phyloP scores from a whole-genome alignment of 805 yeast genomes.

The Crinitomyces ghanaensis region DNA sequence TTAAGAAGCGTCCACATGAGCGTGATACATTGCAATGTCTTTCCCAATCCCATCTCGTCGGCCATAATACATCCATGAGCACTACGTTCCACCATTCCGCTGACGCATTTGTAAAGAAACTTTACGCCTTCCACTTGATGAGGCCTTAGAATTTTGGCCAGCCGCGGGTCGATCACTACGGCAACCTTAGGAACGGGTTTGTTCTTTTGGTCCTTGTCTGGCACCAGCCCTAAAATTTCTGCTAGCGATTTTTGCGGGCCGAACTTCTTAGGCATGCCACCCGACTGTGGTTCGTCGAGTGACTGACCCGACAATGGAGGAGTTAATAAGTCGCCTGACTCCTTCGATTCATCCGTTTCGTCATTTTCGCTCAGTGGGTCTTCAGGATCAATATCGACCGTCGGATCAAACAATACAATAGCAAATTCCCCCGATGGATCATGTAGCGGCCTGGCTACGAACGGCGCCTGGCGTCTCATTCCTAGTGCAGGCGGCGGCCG shows the following conservation, averaged over 20 bases:
- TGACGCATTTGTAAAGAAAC: slow-evolving; percentile 79
- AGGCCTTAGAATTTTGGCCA: slow-evolving; percentile 78
- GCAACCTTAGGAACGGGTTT: slow-evolving; percentile 74
- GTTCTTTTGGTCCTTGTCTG: slow-evolving; percentile 33
- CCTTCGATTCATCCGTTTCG: no score
- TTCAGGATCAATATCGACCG: no score
- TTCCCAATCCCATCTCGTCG: slow-evolving; percentile 93
- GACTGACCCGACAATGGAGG: no score
- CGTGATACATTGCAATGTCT: slow-evolving; percentile 80
- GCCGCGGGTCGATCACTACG: slow-evolving; percentile 85
- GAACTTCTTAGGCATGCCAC: no score
- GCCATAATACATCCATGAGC: slow-evolving; percentile 98
- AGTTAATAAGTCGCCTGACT: no score
- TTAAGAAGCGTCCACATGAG: slow-evolving; percentile 84
- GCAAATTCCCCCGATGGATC: slow-evolving; percentile 93
- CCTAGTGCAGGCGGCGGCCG: slow-evolving; percentile 84
- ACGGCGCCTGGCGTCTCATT: slow-evolving; percentile 49
- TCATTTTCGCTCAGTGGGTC: no score
- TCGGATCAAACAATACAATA: slow-evolving; percentile 89
- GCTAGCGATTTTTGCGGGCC: slow-evolving; percentile 60
- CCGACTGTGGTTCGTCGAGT: no score
- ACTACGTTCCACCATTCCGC: slow-evolving; percentile 52
- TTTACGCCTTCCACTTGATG: slow-evolving; percentile 95
- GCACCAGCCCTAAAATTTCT: slow-evolving; percentile 75
- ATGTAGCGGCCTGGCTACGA: slow-evolving; percentile 87